Evolutionary conservation across 2,329 filamentous ascomycete species (phyloP).

Genomic region (Ceratocystis cacaofunesta): DNA sequence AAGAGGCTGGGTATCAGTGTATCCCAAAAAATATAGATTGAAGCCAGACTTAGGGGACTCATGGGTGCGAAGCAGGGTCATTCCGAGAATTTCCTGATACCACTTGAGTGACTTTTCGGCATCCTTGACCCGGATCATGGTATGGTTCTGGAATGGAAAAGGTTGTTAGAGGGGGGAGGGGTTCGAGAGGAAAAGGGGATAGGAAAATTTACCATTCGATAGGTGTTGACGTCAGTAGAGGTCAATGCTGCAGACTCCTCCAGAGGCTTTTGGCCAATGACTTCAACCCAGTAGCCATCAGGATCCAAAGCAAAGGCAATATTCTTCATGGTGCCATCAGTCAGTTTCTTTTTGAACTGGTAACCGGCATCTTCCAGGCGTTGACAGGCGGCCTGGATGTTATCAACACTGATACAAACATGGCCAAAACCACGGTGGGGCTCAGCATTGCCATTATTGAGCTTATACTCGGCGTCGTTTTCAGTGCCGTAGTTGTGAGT

Average conservation of each 20-base stretch:
- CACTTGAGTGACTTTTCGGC: conserved; percentile 58
- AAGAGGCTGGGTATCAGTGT: conserved; percentile 42
- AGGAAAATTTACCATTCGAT: conserved; percentile 45
- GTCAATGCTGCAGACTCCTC: conserved; percentile 58
- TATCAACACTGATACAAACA: conserved; percentile 67
- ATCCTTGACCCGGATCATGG: conserved; percentile 90
- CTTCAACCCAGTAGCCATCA: conserved; percentile 75
- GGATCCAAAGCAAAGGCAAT: conserved; percentile 88
- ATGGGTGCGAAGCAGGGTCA: conserved; percentile 60
- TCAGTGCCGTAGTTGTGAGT: conserved; percentile 81
- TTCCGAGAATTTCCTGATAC: conserved; percentile 77
- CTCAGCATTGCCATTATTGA: conserved; percentile 83
- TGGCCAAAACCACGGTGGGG: conserved; percentile 75
- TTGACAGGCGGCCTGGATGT: conserved; percentile 79
- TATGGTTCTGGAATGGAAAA: conserved; percentile 52
- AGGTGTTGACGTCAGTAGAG: conserved; percentile 58
- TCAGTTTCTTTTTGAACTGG: conserved; percentile 86
- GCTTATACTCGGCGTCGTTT: conserved; percentile 60
- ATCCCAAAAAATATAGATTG: conserved; percentile 87
- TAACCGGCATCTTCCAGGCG: conserved; percentile 82
- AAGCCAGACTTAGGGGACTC: conserved; percentile 61
- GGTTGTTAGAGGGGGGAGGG: not conserved
- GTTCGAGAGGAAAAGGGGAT: not conserved
- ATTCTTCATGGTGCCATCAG: conserved; percentile 70
- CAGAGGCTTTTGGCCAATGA: conserved; percentile 57